Evolutionary conservation across 805 yeast genomes (phyloP).

Genomic region (Saccharomycopsis babjevae): DNA sequence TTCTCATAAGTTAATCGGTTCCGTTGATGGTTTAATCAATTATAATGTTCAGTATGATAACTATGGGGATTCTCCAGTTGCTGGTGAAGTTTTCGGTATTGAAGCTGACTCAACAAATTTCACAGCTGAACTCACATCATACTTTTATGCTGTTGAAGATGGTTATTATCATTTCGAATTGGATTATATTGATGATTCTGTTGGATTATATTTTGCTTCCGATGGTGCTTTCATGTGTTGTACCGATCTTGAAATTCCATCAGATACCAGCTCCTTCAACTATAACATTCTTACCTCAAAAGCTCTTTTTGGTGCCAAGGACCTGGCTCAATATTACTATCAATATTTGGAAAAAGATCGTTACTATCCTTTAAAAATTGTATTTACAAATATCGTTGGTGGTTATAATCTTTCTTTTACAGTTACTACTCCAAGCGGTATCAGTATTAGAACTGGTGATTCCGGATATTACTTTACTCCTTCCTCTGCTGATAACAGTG

Average conservation of each 20-base stretch:
- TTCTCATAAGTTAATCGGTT: neutral
- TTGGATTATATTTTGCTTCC: conserved; percentile 24
- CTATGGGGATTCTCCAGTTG: neutral
- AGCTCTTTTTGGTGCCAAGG: conserved; percentile 17
- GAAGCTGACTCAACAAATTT: conserved; percentile 14
- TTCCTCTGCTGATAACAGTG: neutral
- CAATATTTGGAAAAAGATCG: neutral
- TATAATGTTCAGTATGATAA: neutral
- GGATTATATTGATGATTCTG: conserved; percentile 25
- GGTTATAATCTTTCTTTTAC: conserved; percentile 17
- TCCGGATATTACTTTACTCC: neutral
- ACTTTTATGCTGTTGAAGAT: conserved; percentile 22
- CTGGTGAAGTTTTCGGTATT: neutral
- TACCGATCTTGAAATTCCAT: conserved; percentile 4
- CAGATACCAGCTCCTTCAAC: neutral
- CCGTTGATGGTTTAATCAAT: neutral
- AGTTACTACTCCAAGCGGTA: conserved; percentile 7
- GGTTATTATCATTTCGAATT: conserved; percentile 25
- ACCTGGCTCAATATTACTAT: neutral
- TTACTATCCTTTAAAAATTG: conserved; percentile 26
- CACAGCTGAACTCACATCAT: conserved; percentile 22
- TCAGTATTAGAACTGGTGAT: neutral
- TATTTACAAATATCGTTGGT: conserved; percentile 17
- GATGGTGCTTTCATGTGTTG: conserved; percentile 28
- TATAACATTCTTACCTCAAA: conserved; percentile 13